Base-by-base conservation (phyloP, 768 basidiomycete genomes). In the Mycena kentingensis region DNA sequence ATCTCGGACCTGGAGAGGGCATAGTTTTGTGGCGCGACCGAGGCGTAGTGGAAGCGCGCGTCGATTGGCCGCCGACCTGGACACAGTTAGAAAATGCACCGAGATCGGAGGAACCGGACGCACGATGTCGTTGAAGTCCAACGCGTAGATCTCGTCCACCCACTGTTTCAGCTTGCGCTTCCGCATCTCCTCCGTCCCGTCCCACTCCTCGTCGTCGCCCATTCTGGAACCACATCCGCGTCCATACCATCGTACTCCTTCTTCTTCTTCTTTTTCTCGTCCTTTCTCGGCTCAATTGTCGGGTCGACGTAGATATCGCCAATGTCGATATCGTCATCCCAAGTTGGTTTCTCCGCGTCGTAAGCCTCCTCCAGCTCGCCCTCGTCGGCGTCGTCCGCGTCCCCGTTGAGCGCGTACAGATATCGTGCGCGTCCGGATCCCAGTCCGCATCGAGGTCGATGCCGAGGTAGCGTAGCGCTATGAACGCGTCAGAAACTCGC, bases 111-210 rank as follows among this genome's bases (percentile, higher is more conserved):
- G 7, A 47, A 41, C 5, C 13, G 47, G 13, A 36, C 45, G 86
- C 63, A 94, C 95, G 76, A 98, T 82, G 63, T 96, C 95, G 68
- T 98, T 98, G 74, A 98, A 96, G 54, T 98, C 96, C 16, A 98
- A 77, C 29, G 78, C 85, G 66, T 94, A 88, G 35, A 98, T 76
- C 67, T 93, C 90, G 55, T 93, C 88, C 88, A 98, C 88, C 63
- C 95, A 92, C 63, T 91, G 78, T 48, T 95, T 84, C 52, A 94
- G 68, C 62, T 87, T 87, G 45, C 78, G 75, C 69, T 93, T 93
- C 47, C 90, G 80, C 82, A 90, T 91, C 63, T 90, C 90, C 64
- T 95, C 90, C n/a, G 90, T 92, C 1, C 89, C 90, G 60, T 85
- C 85, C 86, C 89, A 90, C 56, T 90, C 88, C 18, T 83, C 84